Base-by-base conservation (phyloP, 495 filamentous ascomycete genomes). In the Hyaloscypha hepaticicola region DNA sequence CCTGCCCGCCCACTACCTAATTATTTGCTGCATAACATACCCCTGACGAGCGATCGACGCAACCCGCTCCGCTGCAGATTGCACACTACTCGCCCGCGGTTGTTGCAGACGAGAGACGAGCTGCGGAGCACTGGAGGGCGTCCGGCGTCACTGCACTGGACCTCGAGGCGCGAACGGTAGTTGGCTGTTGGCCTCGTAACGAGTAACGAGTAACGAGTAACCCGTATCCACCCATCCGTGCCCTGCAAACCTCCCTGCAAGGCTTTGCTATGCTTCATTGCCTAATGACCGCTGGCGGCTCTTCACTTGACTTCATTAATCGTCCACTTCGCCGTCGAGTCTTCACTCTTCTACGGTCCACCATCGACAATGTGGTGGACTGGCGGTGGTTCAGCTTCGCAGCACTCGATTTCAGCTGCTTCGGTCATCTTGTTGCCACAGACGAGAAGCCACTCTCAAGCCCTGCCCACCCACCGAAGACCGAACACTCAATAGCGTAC, bases 1-100 rank as follows among this genome's bases (percentile, higher is more conserved):
- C 27, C 2, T 27, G 53, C 7, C 22, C 53, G 53, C 19, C 28
- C 55, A 11, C 38, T 45, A 16, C 38, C 38, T 16, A 2, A 45
- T 45, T 53, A 56, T 33, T 29, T 31, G 21, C 51, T 64, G 61
- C 61, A 64, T 56, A 57, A 64, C 61, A 64, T 57, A 52, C 41
- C 26, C 26, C 26, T 53, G 50, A 16, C 22, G n/a, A 25, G 11
- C 8, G 21, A 28, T 24, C 21, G 16, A 28, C 21, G 21, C n/a
- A 25, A 21, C 50, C 21, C 50, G 26, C 22, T n/a, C n/a, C n/a
- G n/a, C n/a, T n/a, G n/a, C n/a, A n/a, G n/a, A n/a, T n/a, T 24
- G 50, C 50, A 53, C 22, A 14, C 50, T 24, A 21, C n/a, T 21
- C 50, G 26, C 19, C 22, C 19, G 16, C 5, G 19, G 8, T 6